Evolutionary conservation across 2,329 filamentous ascomycete genomes (phyloP), one percentile per base, ranked within the genome.

Genomic region (Colletotrichum paranaense): DNA sequence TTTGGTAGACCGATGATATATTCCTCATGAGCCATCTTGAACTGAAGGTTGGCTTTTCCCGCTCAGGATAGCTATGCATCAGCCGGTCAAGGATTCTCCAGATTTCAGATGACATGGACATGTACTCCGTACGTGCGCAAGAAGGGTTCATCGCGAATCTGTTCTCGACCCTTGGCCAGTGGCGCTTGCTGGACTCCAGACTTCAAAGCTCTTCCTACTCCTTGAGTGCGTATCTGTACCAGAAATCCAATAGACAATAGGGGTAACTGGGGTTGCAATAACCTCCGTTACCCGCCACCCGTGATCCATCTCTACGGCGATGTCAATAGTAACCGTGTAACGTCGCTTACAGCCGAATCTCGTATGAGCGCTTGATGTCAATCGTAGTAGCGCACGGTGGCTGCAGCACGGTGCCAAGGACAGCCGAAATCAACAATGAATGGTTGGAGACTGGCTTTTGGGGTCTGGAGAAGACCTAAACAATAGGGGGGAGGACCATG

Each of bases 111-210:
- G 56, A 30, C 56, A 19, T 12, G 28, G 14, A 26, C 62, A 42
- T 53, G 28, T 52, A 32, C 32, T 30, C 26, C 38, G 65, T 35
- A 60, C 70, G 67, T 65, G 60, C 60, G 9, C 52, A 28, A 49
- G 38, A 56, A 46, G 22, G n/a, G 53, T 46, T 65, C 52, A 62
- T 73, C 70, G 60, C 66, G 55, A 46, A 70, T 73, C 66, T 65
- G 55, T 28, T 49, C 32, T 56, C n/a, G 58, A 32, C 49, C 53
- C 66, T 49, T 56, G 66, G 26, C 46, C 28, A n/a, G 35, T 49
- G 53, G 53, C 58, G 69, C 58, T 57, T 38, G 56, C 30, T 24
- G 49, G 16, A 52, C 22, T 12, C 22, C 30, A 42, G 46, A 28
- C 26, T 30, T 12, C 22, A 35, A 38, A 60, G 55, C 55, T 38